Base-by-base conservation (phyloP, 1,284 basidiomycete species). In the Tetrapyrgos nigripes region DNA sequence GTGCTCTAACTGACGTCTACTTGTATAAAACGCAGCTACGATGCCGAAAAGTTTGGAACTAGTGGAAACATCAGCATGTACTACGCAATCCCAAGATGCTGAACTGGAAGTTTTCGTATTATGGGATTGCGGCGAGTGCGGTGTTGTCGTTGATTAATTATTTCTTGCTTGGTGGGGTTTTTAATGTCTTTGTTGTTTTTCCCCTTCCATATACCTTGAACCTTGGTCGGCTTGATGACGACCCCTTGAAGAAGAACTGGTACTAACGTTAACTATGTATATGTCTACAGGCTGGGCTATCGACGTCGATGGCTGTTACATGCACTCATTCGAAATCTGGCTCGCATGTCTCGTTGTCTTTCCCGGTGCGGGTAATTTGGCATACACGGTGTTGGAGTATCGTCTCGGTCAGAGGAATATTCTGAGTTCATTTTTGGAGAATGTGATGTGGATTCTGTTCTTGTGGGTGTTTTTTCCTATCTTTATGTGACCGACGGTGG, bases 281-380 rank as follows among this genome's bases (percentile, higher is more conserved):
- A 40, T 9, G 5, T 40, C 8, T n/a, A 6, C 17, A 40, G 37
- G 92, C 0, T 82, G 84, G 60, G 80, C 84, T n/a, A 73, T 86
- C 53, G 79, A 83, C 9, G 79, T 89, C 19, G 88, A 93, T 66
- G 86, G 83, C 2, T 92, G 79, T 70, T 91, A 88, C 71, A 78
- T 87, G 74, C 86, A 89, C 73, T 79, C 81, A 67, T 91, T 92
- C 67, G 86, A 92, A 68, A 87, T 92, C 63, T 92, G 86, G 82
- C 74, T 95, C 8, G 87, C 92, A 2, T 91, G 88, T 65, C 84
- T 85, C 5, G 79, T 93, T 57, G 86, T 94, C 29, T 94, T 93
- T 78, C 86, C 86, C 21, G 83, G 83, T 45, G 78, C 87, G 0
- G 89, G 91, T 46, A 94, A 92, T 67, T 61, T 92, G 50, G 85